Percentiles rank a stretch among this genome's conserved stretches.
Conservation (phyloP, 2,329 filamentous ascomycete genomes). For the Pseudopyricularia cyperi region DNA sequence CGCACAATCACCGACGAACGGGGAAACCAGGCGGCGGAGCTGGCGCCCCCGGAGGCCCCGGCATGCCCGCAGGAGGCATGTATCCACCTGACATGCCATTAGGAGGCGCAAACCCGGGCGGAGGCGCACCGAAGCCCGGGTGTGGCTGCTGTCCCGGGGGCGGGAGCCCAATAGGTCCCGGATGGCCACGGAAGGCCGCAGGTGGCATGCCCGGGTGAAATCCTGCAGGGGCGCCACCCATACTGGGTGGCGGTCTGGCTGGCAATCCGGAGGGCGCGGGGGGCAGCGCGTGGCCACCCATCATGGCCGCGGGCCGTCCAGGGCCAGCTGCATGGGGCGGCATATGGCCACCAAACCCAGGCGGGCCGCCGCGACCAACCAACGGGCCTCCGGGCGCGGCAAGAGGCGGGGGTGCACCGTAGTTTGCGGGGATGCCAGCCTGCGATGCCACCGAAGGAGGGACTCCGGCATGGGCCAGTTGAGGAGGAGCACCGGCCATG, state of each 20-base stretch:
- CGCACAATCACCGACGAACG: neutral
- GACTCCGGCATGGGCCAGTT: slow-evolving; percentile 5
- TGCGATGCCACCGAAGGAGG: slow-evolving; percentile 12
- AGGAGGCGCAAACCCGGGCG: slow-evolving; percentile 25
- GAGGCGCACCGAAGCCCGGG: slow-evolving; percentile 24
- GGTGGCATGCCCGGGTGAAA: slow-evolving; percentile 29
- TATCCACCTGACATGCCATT: slow-evolving; percentile 28
- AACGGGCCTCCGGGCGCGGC: too few relatives aligned
- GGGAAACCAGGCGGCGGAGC: slow-evolving; percentile 2
- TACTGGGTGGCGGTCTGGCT: slow-evolving; percentile 33
- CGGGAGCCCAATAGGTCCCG: slow-evolving; percentile 15
- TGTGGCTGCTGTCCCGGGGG: slow-evolving; percentile 7
- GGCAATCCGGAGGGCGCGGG: slow-evolving; percentile 37
- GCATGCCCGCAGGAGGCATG: slow-evolving; percentile 28
- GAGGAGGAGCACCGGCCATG: neutral
- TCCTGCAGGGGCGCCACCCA: slow-evolving; percentile 27
- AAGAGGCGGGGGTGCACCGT: slow-evolving; percentile 13
- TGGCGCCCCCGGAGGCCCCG: slow-evolving; percentile 5
- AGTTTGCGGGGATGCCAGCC: slow-evolving; percentile 19
- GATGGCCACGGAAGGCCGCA: slow-evolving; percentile 8
- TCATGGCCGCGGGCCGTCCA: slow-evolving; percentile 7
- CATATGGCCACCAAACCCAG: neutral
- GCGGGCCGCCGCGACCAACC: neutral
- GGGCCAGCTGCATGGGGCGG: slow-evolving; percentile 3
- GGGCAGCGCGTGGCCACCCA: slow-evolving; percentile 24